Percentiles rank a stretch among this genome's conserved stretches.
Conservation (phyloP, 1,284 basidiomycete species). For the Xerocomus minutiporus region DNA sequence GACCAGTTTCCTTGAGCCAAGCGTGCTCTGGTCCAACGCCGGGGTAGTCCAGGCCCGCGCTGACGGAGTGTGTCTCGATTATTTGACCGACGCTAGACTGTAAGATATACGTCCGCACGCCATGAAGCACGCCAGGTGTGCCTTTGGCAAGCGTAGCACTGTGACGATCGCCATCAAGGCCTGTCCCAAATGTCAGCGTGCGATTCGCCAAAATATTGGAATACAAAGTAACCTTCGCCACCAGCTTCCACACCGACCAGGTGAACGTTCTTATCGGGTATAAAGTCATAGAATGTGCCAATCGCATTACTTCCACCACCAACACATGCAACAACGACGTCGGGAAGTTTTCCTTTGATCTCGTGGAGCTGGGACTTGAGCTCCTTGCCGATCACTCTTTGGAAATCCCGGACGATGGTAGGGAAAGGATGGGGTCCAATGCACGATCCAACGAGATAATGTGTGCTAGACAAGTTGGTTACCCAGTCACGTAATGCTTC, state of each 20-base stretch:
- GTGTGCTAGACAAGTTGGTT: constrained; percentile 87
- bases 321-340: constrained; percentile 94
- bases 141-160: constrained; percentile 92
- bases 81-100: constrained; percentile 91
- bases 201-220: neutral
- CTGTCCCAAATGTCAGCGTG: constrained; percentile 27
- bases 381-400: constrained; percentile 92
- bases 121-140: constrained; percentile 92
- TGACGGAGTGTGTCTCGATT: constrained; percentile 95
- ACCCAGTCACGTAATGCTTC: constrained; percentile 99
- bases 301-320: constrained; percentile 98
- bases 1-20: constrained; percentile 90
- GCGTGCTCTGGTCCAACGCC: constrained; percentile 98
- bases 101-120: constrained; percentile 91
- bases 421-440: constrained; percentile 99
- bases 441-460: constrained; percentile 96
- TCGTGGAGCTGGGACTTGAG: constrained; percentile 86
- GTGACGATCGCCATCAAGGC: constrained; percentile 79
- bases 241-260: constrained; percentile 95
- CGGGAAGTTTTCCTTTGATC: constrained; percentile 80
- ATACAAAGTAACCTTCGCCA: constrained; percentile 75
- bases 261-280: constrained; percentile 76
- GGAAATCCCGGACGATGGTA: constrained; percentile 97
- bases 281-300: constrained; percentile 94
- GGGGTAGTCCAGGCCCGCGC: constrained; percentile 89